phyloP scores from a whole-genome alignment of 345 rosid genomes.

The Eucalyptus regnans region DNA sequence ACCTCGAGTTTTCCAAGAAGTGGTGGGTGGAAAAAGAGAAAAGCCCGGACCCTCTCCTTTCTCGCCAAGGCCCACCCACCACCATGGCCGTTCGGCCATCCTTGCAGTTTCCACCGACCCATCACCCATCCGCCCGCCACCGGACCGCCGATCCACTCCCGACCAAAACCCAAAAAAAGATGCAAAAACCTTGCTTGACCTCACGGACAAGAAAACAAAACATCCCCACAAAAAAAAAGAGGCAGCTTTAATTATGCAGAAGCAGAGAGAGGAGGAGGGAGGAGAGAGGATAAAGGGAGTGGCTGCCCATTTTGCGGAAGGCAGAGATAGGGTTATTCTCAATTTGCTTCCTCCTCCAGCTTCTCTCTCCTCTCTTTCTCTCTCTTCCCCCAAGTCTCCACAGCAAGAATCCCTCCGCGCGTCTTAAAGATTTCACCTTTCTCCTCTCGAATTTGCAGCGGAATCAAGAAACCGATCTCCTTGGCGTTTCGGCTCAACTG shows the following conservation, averaged over 20 bases:
- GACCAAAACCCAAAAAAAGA: not conserved
- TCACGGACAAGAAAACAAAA: not conserved
- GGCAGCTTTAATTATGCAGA: not conserved
- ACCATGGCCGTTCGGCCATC: not conserved
- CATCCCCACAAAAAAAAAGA: not conserved
- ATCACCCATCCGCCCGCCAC: not conserved
- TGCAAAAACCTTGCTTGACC: not conserved
- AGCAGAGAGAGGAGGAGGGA: not conserved
- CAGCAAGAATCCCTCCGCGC: not conserved
- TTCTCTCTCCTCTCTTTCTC: not conserved
- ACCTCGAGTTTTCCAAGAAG: not conserved
- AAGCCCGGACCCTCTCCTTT: not conserved
- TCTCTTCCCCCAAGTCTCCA: not conserved
- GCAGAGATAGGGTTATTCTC: not conserved
- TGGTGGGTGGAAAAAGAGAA: not conserved
- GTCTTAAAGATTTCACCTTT: not conserved
- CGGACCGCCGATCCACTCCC: not conserved
- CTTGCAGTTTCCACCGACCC: not conserved
- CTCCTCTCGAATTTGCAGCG: not conserved
- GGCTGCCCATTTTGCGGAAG: not conserved
- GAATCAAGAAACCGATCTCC: not conserved
- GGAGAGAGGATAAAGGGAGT: not conserved
- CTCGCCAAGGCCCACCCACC: not conserved
- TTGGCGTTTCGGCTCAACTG: not conserved
- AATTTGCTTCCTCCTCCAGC: not conserved